Base-by-base conservation (phyloP, 1,284 basidiomycete species). In the Austropuccinia psidii region DNA sequence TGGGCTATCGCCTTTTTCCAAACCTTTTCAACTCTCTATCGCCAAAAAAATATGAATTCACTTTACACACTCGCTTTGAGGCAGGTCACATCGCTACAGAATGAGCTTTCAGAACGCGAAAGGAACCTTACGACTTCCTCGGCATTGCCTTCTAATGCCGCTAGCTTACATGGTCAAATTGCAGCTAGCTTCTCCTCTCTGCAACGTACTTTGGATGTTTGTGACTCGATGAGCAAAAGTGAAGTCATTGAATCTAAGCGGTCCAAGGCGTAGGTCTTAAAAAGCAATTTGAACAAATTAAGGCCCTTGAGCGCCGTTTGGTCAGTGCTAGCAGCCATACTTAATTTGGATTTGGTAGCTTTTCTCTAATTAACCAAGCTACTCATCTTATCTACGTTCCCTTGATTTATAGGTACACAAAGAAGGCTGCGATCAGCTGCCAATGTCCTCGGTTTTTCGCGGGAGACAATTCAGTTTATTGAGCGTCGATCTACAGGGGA, bases 391-490 rank as follows among this genome's bases (percentile, higher is more conserved):
- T n/a, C n/a, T n/a, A n/a, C n/a, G n/a, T n/a, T n/a, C n/a, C n/a
- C n/a, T n/a, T n/a, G n/a, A n/a, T n/a, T n/a, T 62, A 39, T 55
- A 79, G 78, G 93, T 7, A 95, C 93, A 0, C 89, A 91, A 79
- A 85, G 86, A 76, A 85, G 90, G 74, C 81, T 97, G 60, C 81
- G 95, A 73, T 88, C 91, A 79, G 89, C 91, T 49, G 93, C 93
- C 50, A 96, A 96, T 81, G 94, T 92, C 19, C 82, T 97, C 60
- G 94, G 94, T 0, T 82, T 97, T 78, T 92, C 91, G 80, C 85
- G 92, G 76, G 87, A 94, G 80, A 93, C 94, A 29, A 96, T 97
- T 80, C 87, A 90, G 1, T 97, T 93, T 90, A 93, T 97, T 77
- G 94, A 97, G 80, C 85, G 88, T 77, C 84, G 93, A 80, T 94